Percentiles rank a stretch among this genome's conserved stretches.
phyloP scores from a whole-genome alignment of 805 yeast species.

The Candida incommunis region DNA sequence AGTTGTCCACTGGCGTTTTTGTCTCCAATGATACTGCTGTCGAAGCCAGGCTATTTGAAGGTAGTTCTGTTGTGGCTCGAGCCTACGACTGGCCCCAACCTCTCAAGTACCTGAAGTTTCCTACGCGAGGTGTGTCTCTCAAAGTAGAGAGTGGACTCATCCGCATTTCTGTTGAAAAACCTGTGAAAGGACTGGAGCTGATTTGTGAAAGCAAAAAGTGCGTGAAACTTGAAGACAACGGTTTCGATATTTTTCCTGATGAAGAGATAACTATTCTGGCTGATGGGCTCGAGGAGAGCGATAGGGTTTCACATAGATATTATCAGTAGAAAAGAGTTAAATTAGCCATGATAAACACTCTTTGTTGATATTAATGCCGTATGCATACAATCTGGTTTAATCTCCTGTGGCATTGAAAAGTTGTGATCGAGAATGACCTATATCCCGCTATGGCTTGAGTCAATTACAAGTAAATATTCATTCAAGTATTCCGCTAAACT shows the following conservation, averaged over 20 bases:
- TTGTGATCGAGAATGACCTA: no score
- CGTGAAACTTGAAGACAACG: constrained; percentile 28
- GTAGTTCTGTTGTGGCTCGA: constrained; percentile 18
- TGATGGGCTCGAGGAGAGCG: constrained; percentile 7
- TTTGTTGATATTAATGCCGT: no score
- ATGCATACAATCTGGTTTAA: no score
- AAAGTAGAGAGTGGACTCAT: constrained; percentile 18
- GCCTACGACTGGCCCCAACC: constrained; percentile 40
- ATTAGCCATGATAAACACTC: no score
- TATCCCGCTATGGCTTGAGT: no score
- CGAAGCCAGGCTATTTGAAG: constrained; percentile 9
- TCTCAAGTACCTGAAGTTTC: constrained; percentile 26
- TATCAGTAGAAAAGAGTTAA: constrained; percentile 5
- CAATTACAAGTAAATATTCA: no score
- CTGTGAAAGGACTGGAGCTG: constrained; percentile 33
- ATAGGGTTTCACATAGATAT: constrained; percentile 7
- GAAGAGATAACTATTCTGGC: constrained; percentile 11
- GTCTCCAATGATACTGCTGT: constrained; percentile 9
- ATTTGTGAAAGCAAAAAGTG: constrained; percentile 15
- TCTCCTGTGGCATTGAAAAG: no score
- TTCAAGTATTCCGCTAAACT: no score
- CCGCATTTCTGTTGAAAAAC: constrained; percentile 19
- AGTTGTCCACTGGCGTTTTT: constrained; percentile 12
- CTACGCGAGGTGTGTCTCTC: constrained; percentile 15
- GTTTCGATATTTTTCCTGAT: constrained; percentile 34